Percentiles rank a stretch among this genome's conserved stretches.
phyloP scores from a whole-genome alignment of 495 filamentous ascomycete genomes.

The Penicillium egyptiacum region DNA sequence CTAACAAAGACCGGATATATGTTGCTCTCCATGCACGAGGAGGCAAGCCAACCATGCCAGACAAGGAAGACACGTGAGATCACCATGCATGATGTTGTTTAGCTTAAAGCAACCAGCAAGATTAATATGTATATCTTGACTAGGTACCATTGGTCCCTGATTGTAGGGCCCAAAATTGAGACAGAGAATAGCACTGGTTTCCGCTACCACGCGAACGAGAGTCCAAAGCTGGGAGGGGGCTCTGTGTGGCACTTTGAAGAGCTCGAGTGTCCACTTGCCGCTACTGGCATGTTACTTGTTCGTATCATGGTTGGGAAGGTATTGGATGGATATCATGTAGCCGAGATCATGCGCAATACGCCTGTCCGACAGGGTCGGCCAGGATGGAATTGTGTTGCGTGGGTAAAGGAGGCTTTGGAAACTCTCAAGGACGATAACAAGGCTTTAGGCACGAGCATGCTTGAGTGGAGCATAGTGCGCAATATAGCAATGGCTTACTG shows the following conservation, averaged over 20 bases:
- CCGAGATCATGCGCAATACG: conserved; percentile 31
- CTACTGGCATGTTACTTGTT: conserved; percentile 41
- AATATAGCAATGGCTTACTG: conserved; percentile 36
- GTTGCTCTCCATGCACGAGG: conserved; percentile 36
- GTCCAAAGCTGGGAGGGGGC: conserved; percentile 1
- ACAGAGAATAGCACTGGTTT: conserved; percentile 15
- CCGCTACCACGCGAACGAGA: conserved; percentile 37
- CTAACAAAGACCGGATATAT: conserved; percentile 41
- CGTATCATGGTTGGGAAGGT: conserved; percentile 49
- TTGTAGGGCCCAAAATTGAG: conserved; percentile 42
- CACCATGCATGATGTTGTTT: not conserved
- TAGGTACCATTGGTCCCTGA: conserved; percentile 41
- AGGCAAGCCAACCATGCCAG: conserved; percentile 35
- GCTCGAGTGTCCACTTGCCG: conserved; percentile 19
- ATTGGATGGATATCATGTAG: conserved; percentile 27
- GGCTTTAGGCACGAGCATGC: conserved; percentile 34
- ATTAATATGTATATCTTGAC: not conserved
- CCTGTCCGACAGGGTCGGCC: conserved; percentile 32
- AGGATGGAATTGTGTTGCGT: conserved; percentile 44
- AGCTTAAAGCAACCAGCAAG: not conserved
- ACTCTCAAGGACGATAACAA: conserved; percentile 30
- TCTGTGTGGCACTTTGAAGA: conserved; percentile 39
- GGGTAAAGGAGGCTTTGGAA: conserved; percentile 43
- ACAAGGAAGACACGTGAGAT: conserved; percentile 28
- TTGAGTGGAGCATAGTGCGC: conserved; percentile 38